phyloP scores from a whole-genome alignment of 352 stramenopile genomes.

The Phytopythium litorale region DNA sequence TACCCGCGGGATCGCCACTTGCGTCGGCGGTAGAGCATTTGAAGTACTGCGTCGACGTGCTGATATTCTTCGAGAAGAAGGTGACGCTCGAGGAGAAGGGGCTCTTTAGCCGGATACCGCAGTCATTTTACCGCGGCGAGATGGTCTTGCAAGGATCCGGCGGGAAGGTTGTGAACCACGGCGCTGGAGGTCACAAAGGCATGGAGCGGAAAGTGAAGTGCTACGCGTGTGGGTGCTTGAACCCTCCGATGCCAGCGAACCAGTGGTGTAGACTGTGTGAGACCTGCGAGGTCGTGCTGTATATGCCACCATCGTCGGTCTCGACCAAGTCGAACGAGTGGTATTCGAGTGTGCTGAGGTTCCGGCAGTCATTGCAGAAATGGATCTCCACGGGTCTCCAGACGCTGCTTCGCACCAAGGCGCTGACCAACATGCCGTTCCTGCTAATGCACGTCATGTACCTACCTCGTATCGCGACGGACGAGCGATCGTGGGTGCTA shows the following conservation, averaged over 20 bases:
- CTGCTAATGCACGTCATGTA: conserved; percentile 86
- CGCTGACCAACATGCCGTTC: conserved; percentile 76
- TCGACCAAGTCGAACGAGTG: conserved; percentile 79
- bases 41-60: conserved; percentile 80
- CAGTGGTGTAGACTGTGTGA: conserved; percentile 77
- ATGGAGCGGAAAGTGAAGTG: conserved; percentile 69
- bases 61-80: conserved; percentile 87
- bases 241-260: conserved; percentile 56
- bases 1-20: conserved; percentile 43
- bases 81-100: conserved; percentile 64
- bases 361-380: conserved; percentile 74
- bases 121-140: conserved; percentile 78
- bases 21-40: conserved; percentile 65
- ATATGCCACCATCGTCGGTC: conserved; percentile 72
- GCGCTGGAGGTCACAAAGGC: conserved; percentile 16
- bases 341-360: conserved; percentile 68
- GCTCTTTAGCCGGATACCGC: conserved; percentile 63
- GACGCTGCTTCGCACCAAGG: conserved; percentile 55
- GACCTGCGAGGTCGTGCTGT: conserved; percentile 70
- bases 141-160: conserved; percentile 55
- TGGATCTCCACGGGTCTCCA: conserved; percentile 76
- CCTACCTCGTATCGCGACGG: conserved; percentile 67
- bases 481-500: conserved; percentile 79
- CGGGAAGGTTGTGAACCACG: conserved; percentile 5
- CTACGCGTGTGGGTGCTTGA: conserved; percentile 69